These are phyloP conservation scores for Maudiozyma barnettii DNA, from an alignment of 805 yeast genomes.

Conservation along the genomic window DNA sequence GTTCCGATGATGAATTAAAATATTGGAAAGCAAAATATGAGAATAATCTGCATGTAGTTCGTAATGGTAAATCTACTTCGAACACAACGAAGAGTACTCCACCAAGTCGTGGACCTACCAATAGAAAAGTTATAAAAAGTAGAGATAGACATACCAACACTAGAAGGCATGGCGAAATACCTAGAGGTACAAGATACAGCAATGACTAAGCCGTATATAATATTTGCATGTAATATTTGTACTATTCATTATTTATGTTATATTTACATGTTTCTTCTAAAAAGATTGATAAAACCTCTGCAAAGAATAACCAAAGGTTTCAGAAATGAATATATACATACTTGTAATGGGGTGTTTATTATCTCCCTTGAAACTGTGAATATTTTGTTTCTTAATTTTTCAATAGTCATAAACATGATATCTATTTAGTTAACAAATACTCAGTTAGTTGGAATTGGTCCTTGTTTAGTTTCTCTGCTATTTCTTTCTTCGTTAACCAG, in stretches of 20 bases:
- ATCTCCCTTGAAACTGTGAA: too few relatives aligned
- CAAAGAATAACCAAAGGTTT: too few relatives aligned
- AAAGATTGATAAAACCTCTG: background rate
- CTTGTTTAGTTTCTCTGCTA: slow-evolving; percentile 40
- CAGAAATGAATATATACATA: too few relatives aligned
- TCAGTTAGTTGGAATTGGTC: slow-evolving; percentile 49
- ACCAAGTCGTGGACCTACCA: background rate
- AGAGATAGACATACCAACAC: background rate
- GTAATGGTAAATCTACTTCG: background rate
- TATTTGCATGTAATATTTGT: background rate
- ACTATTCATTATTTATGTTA: background rate
- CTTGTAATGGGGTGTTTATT: too few relatives aligned
- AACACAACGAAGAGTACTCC: background rate
- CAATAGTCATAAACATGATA: too few relatives aligned
- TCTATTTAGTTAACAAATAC: slow-evolving; percentile 26
- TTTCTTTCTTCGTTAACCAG: slow-evolving; percentile 83
- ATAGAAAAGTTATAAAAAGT: slow-evolving; percentile 2
- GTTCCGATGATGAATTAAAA: slow-evolving; percentile 6
- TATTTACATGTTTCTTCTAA: slow-evolving; percentile 4
- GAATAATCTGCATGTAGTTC: background rate
- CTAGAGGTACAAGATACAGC: slow-evolving; percentile 1
- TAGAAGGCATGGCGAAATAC: slow-evolving; percentile 6
- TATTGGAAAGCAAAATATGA: slow-evolving; percentile 12
- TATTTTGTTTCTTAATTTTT: too few relatives aligned
- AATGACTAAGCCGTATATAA: too few relatives aligned